Evolutionary conservation across 805 yeast genomes (phyloP).

Genomic region (Candida berthetii): DNA sequence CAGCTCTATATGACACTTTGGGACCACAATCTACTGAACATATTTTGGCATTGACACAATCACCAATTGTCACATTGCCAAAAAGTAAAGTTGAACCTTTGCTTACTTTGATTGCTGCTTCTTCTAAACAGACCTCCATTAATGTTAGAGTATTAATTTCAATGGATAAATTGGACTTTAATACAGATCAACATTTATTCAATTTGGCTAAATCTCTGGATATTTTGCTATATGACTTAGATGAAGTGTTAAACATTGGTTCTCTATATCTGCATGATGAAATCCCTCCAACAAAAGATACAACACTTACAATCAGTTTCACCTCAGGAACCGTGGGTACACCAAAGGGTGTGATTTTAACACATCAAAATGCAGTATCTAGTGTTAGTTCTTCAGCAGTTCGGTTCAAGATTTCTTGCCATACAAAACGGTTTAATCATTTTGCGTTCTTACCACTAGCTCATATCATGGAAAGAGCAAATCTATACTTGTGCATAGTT

Average conservation of each 20-base stretch:
- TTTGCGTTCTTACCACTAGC: conserved; percentile 48
- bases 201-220: conserved; percentile 13
- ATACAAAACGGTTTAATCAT: conserved; percentile 22
- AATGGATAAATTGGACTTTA: conserved; percentile 36
- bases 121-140: too few relatives aligned
- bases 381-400: conserved; percentile 35
- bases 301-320: conserved; percentile 45
- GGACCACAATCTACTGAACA: conserved; percentile 53
- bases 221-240: conserved; percentile 13
- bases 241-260: conserved; percentile 23
- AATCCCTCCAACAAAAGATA: conserved; percentile 29
- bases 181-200: conserved; percentile 15
- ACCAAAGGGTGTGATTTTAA: conserved; percentile 55
- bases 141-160: conserved; percentile 25
- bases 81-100: conserved; percentile 24
- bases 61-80: conserved; percentile 32
- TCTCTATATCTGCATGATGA: conserved; percentile 20
- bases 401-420: conserved; percentile 44
- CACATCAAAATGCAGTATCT: conserved; percentile 38
- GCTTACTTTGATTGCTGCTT: background rate
- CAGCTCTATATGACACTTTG: conserved; percentile 43
- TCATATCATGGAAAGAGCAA: conserved; percentile 47
- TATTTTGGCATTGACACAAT: conserved; percentile 47
- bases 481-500: conserved; percentile 29
- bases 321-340: conserved; percentile 60